phyloP scores from a whole-genome alignment of 1,284 basidiomycete species.

The Heterobasidion irregulare region DNA sequence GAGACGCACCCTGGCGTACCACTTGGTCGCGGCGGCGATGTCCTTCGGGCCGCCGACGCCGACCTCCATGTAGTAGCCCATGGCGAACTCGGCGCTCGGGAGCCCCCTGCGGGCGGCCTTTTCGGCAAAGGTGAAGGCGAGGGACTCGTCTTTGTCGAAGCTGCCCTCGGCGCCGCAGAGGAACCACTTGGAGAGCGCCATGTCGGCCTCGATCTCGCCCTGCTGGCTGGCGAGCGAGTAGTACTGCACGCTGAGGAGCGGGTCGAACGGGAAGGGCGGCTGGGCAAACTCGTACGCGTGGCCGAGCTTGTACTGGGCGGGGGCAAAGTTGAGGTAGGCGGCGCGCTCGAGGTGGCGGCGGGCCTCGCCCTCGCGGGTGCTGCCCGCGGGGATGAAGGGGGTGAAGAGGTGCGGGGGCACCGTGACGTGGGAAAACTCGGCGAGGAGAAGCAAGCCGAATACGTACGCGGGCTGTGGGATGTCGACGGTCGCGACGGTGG shows the following conservation, averaged over 20 bases:
- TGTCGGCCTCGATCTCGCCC: constrained; percentile 88
- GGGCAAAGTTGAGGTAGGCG: constrained; percentile 80
- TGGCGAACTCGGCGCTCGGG: constrained; percentile 85
- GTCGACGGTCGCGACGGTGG: constrained; percentile 65
- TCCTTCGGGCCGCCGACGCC: constrained; percentile 65
- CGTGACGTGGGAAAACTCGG: constrained; percentile 61
- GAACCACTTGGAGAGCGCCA: constrained; percentile 96
- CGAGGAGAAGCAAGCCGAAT: constrained; percentile 76
- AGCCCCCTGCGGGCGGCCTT: constrained; percentile 81
- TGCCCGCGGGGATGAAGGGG: constrained; percentile 30
- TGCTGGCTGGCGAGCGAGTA: constrained; percentile 82
- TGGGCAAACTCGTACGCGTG: constrained; percentile 90
- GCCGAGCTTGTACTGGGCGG: constrained; percentile 91
- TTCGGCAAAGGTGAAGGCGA: constrained; percentile 88
- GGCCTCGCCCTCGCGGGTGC: constrained; percentile 35
- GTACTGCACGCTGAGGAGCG: constrained; percentile 87
- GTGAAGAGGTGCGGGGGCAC: constrained; percentile 46
- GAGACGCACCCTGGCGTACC: constrained; percentile 53
- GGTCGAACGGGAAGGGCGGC: constrained; percentile 82
- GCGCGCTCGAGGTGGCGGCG: constrained; percentile 56
- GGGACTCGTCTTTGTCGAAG: constrained; percentile 85
- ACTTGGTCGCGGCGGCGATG: constrained; percentile 53
- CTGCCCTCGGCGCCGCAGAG: constrained; percentile 74
- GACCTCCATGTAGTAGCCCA: constrained; percentile 90
- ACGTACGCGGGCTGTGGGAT: constrained; percentile 85